Conservation (phyloP, 371 early-diverging fungal species). For the Mucor sp. region DNA sequence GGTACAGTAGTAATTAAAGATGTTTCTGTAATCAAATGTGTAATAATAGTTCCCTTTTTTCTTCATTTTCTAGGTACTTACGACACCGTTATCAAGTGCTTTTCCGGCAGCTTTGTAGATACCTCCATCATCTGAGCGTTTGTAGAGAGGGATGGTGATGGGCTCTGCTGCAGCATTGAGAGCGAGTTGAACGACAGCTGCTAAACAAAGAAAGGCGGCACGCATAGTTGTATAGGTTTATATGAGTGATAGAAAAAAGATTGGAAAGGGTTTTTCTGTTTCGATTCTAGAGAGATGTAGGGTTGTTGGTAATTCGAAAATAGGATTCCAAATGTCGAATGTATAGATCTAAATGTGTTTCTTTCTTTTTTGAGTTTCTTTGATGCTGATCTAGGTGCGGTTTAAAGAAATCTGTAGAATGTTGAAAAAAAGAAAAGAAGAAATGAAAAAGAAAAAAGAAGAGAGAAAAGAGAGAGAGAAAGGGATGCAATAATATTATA, state of each 20-base stretch:
- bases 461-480: constrained; percentile 22
- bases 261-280: constrained; percentile 22
- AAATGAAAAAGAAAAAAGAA: constrained; percentile 18
- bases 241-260: constrained; percentile 17
- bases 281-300: neutral
- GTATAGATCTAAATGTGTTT: neutral
- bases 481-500: neutral
- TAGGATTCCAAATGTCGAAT: constrained; percentile 3
- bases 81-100: constrained; percentile 47
- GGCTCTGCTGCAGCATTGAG: constrained; percentile 38
- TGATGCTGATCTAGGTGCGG: neutral
- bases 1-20: neutral
- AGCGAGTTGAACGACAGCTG: constrained; percentile 47
- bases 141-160: constrained; percentile 44
- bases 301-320: neutral
- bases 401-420: constrained; percentile 2
- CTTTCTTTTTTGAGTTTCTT: constrained; percentile 3
- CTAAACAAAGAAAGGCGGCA: constrained; percentile 43
- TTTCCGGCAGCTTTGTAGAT: constrained; percentile 46
- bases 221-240: constrained; percentile 32
- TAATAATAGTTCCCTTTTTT: neutral
- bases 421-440: constrained; percentile 14
- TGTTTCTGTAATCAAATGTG: constrained; percentile 2
- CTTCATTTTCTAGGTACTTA: constrained; percentile 10
- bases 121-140: constrained; percentile 32